Conservation (phyloP, 768 basidiomycete species). For the Tricholoma terreum region DNA sequence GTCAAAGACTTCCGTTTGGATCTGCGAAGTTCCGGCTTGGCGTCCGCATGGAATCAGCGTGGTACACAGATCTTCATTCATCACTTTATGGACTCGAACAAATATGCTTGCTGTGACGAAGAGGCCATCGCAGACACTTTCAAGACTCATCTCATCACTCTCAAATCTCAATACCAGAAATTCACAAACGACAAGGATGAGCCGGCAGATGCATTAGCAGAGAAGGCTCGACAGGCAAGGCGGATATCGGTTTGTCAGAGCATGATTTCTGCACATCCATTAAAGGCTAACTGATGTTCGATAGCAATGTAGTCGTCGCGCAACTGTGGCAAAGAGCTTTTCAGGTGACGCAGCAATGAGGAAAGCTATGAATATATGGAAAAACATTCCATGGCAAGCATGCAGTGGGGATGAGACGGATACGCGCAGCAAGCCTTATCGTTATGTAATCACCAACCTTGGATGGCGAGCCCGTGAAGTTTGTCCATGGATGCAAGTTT, state of each 20-base stretch:
- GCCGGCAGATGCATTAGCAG: not conserved
- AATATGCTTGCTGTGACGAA: not conserved
- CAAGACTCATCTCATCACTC: not conserved
- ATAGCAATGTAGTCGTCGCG: not conserved
- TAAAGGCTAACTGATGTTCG: not conserved
- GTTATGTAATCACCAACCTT: conserved; percentile 5
- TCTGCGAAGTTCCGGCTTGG: not conserved
- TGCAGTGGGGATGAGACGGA: conserved; percentile 5
- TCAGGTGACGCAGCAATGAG: not conserved
- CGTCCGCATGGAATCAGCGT: not conserved
- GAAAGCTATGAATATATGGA: not conserved
- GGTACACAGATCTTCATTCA: not conserved
- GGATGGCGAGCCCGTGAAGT: conserved; percentile 2
- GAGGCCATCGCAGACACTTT: not conserved
- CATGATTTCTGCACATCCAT: not conserved
- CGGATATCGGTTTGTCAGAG: not conserved
- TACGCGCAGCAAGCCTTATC: not conserved
- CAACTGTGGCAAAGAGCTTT: not conserved
- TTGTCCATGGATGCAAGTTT: not conserved
- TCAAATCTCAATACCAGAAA: not conserved
- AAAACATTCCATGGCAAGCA: not conserved
- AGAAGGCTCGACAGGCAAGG: not conserved
- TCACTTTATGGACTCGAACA: not conserved
- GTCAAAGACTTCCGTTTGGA: not conserved
- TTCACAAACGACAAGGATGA: not conserved